Evolutionary conservation across 2,329 filamentous ascomycete species (phyloP).

Genomic region (Phoma herbarum): DNA sequence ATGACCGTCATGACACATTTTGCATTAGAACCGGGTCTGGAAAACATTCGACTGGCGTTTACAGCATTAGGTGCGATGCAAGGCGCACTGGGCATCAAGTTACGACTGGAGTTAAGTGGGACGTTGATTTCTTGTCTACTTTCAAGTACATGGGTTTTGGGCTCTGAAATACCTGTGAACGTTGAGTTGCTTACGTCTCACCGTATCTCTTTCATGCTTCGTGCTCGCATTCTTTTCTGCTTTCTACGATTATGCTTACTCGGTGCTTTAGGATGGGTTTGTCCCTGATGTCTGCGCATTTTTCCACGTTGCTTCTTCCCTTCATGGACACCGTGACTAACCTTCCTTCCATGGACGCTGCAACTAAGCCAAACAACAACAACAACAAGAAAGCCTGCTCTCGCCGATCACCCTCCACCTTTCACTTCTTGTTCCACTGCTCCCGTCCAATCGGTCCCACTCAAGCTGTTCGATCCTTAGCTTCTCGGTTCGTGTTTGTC

Average conservation of each 20-base stretch:
- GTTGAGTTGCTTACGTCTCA: background rate
- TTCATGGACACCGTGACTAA: background rate
- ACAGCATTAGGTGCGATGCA: conserved; percentile 13
- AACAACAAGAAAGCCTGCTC: background rate
- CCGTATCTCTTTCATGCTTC: background rate
- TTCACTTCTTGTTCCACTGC: background rate
- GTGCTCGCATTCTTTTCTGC: background rate
- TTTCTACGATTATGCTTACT: background rate
- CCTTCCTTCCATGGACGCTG: background rate
- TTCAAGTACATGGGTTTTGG: conserved; percentile 7
- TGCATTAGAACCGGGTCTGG: conserved; percentile 19
- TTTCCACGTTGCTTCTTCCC: background rate
- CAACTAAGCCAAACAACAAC: background rate
- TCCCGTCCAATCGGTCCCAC: background rate
- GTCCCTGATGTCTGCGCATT: background rate
- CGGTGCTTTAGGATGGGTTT: background rate
- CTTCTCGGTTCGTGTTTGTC: background rate
- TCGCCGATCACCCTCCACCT: too few relatives aligned
- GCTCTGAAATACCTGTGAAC: conserved; percentile 4
- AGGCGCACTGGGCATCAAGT: conserved; percentile 8
- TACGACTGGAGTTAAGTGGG: conserved; percentile 9
- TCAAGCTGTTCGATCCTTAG: background rate
- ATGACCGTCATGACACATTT: conserved; percentile 22
- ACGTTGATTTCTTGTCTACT: conserved; percentile 5
- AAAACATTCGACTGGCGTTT: conserved; percentile 15